Conservation (phyloP, 2,329 filamentous ascomycete species). For the Nothophaeocryptopus gaeumannii region DNA sequence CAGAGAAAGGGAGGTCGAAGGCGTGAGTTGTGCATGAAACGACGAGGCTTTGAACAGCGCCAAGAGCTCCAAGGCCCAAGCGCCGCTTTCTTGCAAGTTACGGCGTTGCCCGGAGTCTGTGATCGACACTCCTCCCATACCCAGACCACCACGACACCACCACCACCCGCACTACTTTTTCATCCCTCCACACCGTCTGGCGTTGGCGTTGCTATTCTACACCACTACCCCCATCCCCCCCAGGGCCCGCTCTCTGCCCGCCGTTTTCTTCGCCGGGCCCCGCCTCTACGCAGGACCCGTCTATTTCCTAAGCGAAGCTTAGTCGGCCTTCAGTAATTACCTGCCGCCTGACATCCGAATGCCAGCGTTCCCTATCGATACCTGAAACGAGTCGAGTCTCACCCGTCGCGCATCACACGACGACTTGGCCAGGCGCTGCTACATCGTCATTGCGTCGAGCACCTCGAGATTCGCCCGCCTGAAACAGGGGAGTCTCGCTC, state of each 20-base stretch:
- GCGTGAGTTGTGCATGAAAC: no score
- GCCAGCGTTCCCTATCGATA: slow-evolving; percentile 12
- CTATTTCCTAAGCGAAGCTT: slow-evolving; percentile 3
- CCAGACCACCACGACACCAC: neutral
- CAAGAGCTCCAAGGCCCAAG: no score
- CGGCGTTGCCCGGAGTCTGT: no score
- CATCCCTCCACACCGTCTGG: neutral
- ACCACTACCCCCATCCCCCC: neutral
- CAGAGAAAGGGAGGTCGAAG: no score
- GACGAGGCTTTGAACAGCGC: no score
- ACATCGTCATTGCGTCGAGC: neutral
- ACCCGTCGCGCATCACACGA: slow-evolving; percentile 6
- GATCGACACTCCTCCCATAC: no score
- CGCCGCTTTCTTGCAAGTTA: no score
- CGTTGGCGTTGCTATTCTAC: neutral
- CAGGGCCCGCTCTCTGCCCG: slow-evolving; percentile 1
- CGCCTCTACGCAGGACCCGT: slow-evolving; percentile 5
- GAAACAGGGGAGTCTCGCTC: slow-evolving; percentile 15
- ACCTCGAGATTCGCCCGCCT: neutral
- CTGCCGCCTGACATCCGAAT: slow-evolving; percentile 5
- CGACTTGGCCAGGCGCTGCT: slow-evolving; percentile 2
- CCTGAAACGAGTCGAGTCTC: slow-evolving; percentile 15
- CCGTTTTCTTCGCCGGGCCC: slow-evolving; percentile 14
- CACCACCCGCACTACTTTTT: neutral
- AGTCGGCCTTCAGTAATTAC: neutral